phyloP scores from a whole-genome alignment of 306 rosid species.

The Mimosa bimucronata region DNA sequence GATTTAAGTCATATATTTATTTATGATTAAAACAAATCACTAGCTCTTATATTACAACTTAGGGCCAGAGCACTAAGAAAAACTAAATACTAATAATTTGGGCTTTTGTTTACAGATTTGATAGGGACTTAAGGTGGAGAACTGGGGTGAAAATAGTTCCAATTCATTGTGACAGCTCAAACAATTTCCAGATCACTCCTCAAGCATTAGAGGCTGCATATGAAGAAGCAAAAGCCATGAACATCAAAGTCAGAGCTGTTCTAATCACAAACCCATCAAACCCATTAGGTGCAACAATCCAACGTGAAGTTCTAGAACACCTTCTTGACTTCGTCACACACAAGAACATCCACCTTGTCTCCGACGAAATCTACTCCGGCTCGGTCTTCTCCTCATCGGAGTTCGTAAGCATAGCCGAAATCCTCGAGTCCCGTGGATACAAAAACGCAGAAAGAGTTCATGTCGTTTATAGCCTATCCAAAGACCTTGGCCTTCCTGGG shows the following conservation, averaged over 20 bases:
- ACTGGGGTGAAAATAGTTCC: conserved; percentile 88
- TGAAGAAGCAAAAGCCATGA: conserved; percentile 52
- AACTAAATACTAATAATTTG: neutral
- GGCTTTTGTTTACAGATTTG: conserved; percentile 56
- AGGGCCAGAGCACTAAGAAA: no score
- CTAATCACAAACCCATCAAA: conserved; percentile 91
- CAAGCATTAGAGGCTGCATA: conserved; percentile 75
- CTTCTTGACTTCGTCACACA: conserved; percentile 63
- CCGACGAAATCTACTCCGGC: conserved; percentile 96
- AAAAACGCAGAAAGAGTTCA: conserved; percentile 72
- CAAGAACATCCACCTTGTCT: conserved; percentile 86
- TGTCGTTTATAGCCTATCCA: conserved; percentile 90
- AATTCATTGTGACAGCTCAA: conserved; percentile 76
- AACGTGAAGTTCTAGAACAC: conserved; percentile 56
- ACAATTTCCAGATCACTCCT: conserved; percentile 75
- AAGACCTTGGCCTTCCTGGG: conserved; percentile 94
- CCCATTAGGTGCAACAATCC: conserved; percentile 81
- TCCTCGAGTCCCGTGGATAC: conserved; percentile 50
- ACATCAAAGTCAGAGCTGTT: conserved; percentile 69
- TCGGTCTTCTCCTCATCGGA: conserved; percentile 70
- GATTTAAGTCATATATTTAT: no score
- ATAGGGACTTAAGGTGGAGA: conserved; percentile 95
- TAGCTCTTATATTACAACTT: no score
- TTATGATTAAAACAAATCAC: no score
- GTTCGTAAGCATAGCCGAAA: conserved; percentile 78